Evolutionary conservation across 2,329 filamentous ascomycete species (phyloP).

Genomic region (Penicillium rolfsii): DNA sequence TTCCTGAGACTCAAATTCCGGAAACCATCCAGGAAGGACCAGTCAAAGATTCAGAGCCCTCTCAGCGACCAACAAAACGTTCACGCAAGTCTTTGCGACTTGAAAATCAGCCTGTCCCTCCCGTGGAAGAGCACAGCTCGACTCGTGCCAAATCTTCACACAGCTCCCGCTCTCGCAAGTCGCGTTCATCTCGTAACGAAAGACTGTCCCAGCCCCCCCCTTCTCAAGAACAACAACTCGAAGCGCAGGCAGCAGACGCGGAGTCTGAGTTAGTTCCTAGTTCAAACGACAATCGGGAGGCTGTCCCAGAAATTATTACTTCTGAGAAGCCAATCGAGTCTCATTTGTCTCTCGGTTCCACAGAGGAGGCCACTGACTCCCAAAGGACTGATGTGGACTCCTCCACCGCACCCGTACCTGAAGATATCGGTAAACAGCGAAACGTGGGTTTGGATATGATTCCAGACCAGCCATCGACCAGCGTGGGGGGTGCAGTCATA

Average conservation of each 20-base stretch:
- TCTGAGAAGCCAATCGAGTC: neutral
- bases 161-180: conserved; percentile 27
- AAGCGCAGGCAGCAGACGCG: neutral
- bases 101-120: conserved; percentile 27
- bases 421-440: conserved; percentile 10
- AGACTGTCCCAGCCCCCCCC: conserved; percentile 10
- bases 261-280: conserved; percentile 4
- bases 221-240: conserved; percentile 4
- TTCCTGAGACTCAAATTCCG: neutral
- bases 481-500: neutral
- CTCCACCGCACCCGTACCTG: conserved; percentile 2
- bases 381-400: conserved; percentile 22
- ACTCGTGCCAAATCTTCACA: conserved; percentile 21
- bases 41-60: conserved; percentile 12
- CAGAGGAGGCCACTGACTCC: conserved; percentile 24
- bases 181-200: conserved; percentile 22
- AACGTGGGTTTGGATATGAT: conserved; percentile 11
- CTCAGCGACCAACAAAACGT: conserved; percentile 33
- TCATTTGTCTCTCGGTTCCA: conserved; percentile 11
- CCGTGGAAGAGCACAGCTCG: conserved; percentile 17
- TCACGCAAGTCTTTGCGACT: conserved; percentile 35
- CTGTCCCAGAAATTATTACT: conserved; percentile 8
- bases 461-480: neutral
- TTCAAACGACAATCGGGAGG: conserved; percentile 3
- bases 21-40: conserved; percentile 4